These are phyloP conservation scores for Leptographium flavum DNA, from an alignment of 2,329 filamentous ascomycete species.

Conservation along the genomic window DNA sequence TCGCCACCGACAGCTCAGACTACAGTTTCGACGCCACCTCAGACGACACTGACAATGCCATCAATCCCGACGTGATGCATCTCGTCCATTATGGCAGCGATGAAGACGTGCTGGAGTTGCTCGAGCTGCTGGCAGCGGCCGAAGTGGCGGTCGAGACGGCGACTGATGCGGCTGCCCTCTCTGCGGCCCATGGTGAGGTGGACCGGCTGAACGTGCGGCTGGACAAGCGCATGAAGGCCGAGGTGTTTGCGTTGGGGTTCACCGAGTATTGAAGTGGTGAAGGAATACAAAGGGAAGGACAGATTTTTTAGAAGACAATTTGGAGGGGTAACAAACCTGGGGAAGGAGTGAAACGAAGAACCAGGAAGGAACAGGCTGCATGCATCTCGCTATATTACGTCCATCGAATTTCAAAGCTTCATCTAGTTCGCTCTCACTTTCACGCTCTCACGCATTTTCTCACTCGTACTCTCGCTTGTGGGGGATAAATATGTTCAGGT, in stretches of 20 bases:
- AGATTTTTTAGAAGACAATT: too few species aligned
- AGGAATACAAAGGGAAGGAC: background rate
- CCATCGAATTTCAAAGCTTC: background rate
- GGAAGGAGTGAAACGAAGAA: too few species aligned
- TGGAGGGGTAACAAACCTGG: too few species aligned
- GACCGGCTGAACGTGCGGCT: background rate
- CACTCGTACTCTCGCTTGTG: background rate
- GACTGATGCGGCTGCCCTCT: background rate
- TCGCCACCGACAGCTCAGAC: background rate
- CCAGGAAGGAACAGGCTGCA: too few species aligned
- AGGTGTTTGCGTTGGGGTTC: slow-evolving; percentile 6
- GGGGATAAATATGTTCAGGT: background rate
- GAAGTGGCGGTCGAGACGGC: background rate
- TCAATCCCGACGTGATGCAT: slow-evolving; percentile 1
- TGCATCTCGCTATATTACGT: too few species aligned
- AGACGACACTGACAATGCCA: background rate
- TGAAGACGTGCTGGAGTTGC: slow-evolving; percentile 6
- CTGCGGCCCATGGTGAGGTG: background rate
- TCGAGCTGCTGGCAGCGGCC: background rate
- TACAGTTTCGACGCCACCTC: too few species aligned
- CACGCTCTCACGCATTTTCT: background rate
- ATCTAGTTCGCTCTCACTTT: too few species aligned
- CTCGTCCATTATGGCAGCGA: slow-evolving; percentile 3
- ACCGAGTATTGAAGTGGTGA: background rate
- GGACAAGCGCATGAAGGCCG: background rate